Percentiles rank a stretch among this genome's conserved stretches.
Evolutionary conservation across 805 yeast species (phyloP).

Genomic region (Metschnikowia dekortorum): DNA sequence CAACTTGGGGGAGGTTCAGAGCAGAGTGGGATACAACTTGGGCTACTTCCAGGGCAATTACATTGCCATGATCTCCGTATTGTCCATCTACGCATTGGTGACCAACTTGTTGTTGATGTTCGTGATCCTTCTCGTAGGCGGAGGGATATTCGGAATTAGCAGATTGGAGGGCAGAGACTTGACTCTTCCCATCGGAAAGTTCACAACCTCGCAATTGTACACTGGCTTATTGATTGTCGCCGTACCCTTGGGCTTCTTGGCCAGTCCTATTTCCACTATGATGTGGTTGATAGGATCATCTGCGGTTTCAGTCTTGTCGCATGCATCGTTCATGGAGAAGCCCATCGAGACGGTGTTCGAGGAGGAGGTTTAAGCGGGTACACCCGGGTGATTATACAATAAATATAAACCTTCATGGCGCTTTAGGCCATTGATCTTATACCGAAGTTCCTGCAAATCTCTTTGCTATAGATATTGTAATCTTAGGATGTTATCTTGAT

Average conservation of each 20-base stretch:
- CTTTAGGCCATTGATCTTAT: not conserved
- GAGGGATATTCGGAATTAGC: constrained; percentile 75
- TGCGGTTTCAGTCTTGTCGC: constrained; percentile 70
- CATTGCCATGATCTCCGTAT: constrained; percentile 61
- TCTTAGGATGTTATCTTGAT: no score
- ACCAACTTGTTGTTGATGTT: constrained; percentile 82
- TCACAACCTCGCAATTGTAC: constrained; percentile 77
- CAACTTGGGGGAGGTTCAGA: constrained; percentile 83
- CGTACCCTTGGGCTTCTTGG: constrained; percentile 77
- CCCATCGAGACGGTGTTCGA: constrained; percentile 94
- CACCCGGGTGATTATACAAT: not conserved
- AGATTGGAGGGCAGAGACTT: constrained; percentile 81
- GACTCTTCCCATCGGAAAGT: constrained; percentile 64
- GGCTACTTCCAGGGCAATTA: constrained; percentile 87
- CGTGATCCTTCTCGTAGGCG: constrained; percentile 66
- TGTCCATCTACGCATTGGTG: constrained; percentile 79
- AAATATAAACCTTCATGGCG: not conserved
- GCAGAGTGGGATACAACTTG: constrained; percentile 81
- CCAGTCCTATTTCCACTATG: constrained; percentile 84
- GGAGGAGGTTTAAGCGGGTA: constrained; percentile 51
- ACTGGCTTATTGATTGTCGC: constrained; percentile 74
- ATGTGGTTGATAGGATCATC: constrained; percentile 92
- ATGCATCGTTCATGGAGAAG: constrained; percentile 89
- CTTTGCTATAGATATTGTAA: not conserved
- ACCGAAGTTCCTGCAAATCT: no score